Percentiles rank a stretch among this genome's conserved stretches.
phyloP scores from a whole-genome alignment of 2,329 filamentous ascomycete genomes.

The Colletotrichum orbiculare region DNA sequence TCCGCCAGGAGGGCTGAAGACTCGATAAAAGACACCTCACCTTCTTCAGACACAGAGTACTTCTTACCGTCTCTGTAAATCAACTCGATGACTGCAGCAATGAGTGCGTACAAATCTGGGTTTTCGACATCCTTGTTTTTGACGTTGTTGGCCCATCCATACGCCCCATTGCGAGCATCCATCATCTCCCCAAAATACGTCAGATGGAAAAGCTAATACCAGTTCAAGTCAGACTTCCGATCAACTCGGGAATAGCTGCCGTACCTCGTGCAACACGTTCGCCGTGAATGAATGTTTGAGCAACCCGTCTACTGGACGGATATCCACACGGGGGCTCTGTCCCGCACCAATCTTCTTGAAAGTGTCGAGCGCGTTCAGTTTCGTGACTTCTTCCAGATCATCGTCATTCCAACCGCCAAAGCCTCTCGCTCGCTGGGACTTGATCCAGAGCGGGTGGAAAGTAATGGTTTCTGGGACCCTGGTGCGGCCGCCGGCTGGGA shows the following conservation, averaged over 20 bases:
- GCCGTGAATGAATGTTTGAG: neutral
- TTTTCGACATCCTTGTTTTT: neutral
- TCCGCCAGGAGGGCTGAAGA: too few species aligned
- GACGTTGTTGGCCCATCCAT: neutral
- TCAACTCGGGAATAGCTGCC: neutral
- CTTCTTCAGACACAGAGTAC: neutral
- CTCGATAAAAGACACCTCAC: neutral
- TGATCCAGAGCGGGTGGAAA: neutral
- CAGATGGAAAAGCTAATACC: neutral
- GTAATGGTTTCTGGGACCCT: neutral
- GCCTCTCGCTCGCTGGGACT: neutral
- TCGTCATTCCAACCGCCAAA: neutral
- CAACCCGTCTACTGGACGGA: neutral
- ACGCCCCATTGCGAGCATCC: neutral
- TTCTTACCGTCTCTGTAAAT: neutral
- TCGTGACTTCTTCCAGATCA: neutral
- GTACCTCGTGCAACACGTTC: neutral
- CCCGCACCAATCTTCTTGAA: neutral
- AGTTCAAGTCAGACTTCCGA: neutral
- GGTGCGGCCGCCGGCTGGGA: neutral
- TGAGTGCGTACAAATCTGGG: conserved; percentile 1
- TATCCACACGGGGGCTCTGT: neutral
- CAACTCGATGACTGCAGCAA: conserved; percentile 3
- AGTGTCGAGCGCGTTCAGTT: neutral
- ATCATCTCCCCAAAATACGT: neutral